Conservation (phyloP, 768 basidiomycete genomes). For the Kwoniella mangroviensis region DNA sequence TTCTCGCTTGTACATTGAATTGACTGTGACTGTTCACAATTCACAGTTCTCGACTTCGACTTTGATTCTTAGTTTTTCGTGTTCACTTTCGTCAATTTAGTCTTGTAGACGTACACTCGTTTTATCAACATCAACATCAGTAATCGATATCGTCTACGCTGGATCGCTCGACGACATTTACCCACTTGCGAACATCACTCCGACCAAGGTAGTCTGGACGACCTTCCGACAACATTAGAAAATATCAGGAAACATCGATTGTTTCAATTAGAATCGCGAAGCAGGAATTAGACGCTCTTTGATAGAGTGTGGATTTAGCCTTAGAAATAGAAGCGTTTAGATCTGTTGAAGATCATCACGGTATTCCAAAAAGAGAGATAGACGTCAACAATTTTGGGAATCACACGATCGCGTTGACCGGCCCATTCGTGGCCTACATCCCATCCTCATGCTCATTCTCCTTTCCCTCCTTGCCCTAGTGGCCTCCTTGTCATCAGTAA, state of each 20-base stretch:
- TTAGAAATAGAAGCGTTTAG: neutral
- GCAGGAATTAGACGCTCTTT: slow-evolving; percentile 10
- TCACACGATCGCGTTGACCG: neutral
- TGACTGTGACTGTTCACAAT: neutral
- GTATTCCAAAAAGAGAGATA: neutral
- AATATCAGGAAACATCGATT: slow-evolving; percentile 15
- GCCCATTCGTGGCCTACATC: slow-evolving; percentile 18
- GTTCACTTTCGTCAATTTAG: neutral
- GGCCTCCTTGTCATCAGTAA: slow-evolving; percentile 16
- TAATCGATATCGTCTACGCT: slow-evolving; percentile 12
- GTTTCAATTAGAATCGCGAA: slow-evolving; percentile 4
- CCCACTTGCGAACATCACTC: neutral
- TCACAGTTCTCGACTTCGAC: neutral
- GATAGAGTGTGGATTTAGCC: slow-evolving; percentile 16
- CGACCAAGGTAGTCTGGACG: neutral
- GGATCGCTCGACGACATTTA: slow-evolving; percentile 14
- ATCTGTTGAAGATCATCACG: neutral
- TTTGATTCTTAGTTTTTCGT: slow-evolving; percentile 1
- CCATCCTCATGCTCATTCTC: slow-evolving; percentile 23
- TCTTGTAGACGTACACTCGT: slow-evolving; percentile 14
- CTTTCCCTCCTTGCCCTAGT: slow-evolving; percentile 33
- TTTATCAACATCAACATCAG: slow-evolving; percentile 6
- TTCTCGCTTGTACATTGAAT: neutral
- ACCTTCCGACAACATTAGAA: neutral
- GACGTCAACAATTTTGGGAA: neutral